Base-by-base conservation (phyloP, 805 yeast species). In the Metschnikowia orientalis region DNA sequence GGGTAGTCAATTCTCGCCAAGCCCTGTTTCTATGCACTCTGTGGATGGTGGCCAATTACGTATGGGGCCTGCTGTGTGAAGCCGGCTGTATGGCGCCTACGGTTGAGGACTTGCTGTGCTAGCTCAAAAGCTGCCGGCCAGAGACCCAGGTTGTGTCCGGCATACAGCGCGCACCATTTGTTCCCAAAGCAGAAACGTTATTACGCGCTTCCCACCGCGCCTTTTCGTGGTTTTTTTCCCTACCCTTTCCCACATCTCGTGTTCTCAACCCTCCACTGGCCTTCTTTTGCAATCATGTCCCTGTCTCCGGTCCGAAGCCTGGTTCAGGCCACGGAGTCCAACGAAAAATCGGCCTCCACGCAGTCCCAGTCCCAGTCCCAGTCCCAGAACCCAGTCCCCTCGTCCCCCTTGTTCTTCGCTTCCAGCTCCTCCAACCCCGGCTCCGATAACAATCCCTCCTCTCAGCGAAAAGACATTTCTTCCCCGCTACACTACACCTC, bases 391-490 rank as follows among this genome's bases (percentile, higher is more conserved):
- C 60, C 58, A 10, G 75, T 71, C 23, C 77, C 79, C 4, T 73
- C 79, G 11, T 75, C 80, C 18, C 80, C 80, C 14, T 63, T 75
- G 41, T 73, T 73, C 37, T 65, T 73, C 50, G 71, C 70, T 21
- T 63, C 73, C 18, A 67, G 75, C 8, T 67, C 74, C 30, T 63
- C 64, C 26, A 64, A 67, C 29, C 59, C 61, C 4, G 53, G 56
- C 28, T 59, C 67, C 12, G 70, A 61, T 37, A 45, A 20, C 38
- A 47, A 47, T 29, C 51, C 52, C 8, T 38, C 54, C 9, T 41
- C 45, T 2, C 55, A 51, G 29, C 49, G 54, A 23, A 47, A 56
- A 27, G 63, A 53, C 21, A 40, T 66, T 3, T 73, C 78, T 18
- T 71, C 76, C 7, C 78, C 79, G 3, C 59, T 72, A 31, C 70